These are phyloP conservation scores for Penicillium coffeae DNA, from an alignment of 495 filamentous ascomycete genomes.

Conservation along the genomic window DNA sequence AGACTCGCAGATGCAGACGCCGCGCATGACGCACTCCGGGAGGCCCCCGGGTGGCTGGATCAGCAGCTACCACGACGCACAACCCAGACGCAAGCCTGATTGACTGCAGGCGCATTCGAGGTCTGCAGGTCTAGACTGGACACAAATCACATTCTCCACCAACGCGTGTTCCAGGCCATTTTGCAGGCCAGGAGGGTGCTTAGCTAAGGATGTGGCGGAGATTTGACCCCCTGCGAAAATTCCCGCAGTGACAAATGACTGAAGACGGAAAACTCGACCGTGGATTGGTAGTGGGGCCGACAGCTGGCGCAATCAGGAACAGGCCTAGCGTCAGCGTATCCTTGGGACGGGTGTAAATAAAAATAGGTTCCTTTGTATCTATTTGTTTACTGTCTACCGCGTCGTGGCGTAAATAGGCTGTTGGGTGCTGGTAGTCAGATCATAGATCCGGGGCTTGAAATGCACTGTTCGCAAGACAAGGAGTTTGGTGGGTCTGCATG, in stretches of 20 bases:
- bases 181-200: too few species aligned
- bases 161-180: not conserved
- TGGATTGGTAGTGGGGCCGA: slow-evolving; percentile 5
- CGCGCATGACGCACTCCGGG: not conserved
- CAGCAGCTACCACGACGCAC: too few species aligned
- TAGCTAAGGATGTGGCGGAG: too few species aligned
- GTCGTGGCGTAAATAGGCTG: too few species aligned
- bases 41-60: not conserved
- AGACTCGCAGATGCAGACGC: not conserved
- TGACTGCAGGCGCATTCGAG: not conserved
- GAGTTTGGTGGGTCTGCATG: too few species aligned
- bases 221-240: not conserved
- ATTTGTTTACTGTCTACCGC: too few species aligned
- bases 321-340: slow-evolving; percentile 28
- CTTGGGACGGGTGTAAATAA: slow-evolving; percentile 17
- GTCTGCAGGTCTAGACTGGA: not conserved
- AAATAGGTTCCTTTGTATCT: slow-evolving; percentile 1
- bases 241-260: too few species aligned
- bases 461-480: too few species aligned
- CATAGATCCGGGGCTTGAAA: too few species aligned
- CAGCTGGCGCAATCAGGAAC: slow-evolving; percentile 30
- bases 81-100: not conserved
- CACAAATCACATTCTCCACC: not conserved
- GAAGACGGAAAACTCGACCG: not conserved
- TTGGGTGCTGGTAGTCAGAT: too few species aligned